These are phyloP conservation scores for Ulmus americana DNA, from an alignment of 331 rosid genomes.

Conservation along the genomic window DNA sequence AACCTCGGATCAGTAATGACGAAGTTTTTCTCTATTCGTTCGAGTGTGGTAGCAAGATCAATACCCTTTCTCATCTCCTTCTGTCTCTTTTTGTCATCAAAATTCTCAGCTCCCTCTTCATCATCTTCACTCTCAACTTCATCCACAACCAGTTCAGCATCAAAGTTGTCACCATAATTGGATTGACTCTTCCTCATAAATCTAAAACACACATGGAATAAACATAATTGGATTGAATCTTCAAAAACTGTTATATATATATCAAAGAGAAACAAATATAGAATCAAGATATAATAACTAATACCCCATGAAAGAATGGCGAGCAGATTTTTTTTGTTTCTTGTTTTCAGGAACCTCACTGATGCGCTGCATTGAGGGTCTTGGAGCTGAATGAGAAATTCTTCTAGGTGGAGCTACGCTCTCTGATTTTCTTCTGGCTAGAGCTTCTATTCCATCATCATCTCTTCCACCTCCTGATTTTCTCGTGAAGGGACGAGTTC, in stretches of 20 bases:
- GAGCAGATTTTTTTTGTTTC: constrained; percentile 49
- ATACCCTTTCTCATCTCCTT: constrained; percentile 90
- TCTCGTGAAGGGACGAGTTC: constrained; percentile 46
- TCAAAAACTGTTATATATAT: background rate
- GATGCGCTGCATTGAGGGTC: constrained; percentile 54
- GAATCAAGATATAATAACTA: background rate
- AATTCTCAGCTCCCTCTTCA: constrained; percentile 44
- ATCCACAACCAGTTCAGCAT: constrained; percentile 29
- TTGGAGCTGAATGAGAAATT: constrained; percentile 35
- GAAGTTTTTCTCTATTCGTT: constrained; percentile 94
- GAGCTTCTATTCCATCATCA: constrained; percentile 26
- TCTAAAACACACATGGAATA: constrained; percentile 24
- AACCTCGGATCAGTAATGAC: constrained; percentile 96
- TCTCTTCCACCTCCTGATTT: constrained; percentile 42
- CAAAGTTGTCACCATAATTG: constrained; percentile 30
- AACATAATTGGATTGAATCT: background rate
- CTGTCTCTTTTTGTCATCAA: constrained; percentile 52
- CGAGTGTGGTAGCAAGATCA: constrained; percentile 98
- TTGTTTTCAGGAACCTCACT: constrained; percentile 60
- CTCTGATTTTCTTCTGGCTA: constrained; percentile 60
- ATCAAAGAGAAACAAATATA: background rate
- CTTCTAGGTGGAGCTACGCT: constrained; percentile 44
- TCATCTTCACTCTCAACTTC: constrained; percentile 47
- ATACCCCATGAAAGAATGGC: constrained; percentile 86
- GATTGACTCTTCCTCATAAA: constrained; percentile 49